Evolutionary conservation across 1,284 basidiomycete species (phyloP).

Genomic region (Leccinum insolens): DNA sequence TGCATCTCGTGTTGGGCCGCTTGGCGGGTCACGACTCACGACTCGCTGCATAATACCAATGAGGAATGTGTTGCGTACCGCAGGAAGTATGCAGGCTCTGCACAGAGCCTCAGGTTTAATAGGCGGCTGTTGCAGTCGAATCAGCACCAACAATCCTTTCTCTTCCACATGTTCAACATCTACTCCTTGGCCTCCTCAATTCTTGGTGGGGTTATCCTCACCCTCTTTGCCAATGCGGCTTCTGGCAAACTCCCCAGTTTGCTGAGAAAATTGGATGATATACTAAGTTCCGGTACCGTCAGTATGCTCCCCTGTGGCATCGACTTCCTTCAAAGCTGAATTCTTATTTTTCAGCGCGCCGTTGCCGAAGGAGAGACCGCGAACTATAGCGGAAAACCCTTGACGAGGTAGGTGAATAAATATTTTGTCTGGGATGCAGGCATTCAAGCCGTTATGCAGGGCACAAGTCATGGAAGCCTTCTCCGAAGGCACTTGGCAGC

Average conservation of each 20-base stretch:
- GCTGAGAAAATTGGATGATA: slow-evolving; percentile 6
- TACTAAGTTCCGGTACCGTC: slow-evolving; percentile 9
- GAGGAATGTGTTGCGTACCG: too few relatives aligned
- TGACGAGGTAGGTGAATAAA: too few relatives aligned
- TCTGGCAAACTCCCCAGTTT: slow-evolving; percentile 12
- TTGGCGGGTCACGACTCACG: slow-evolving; percentile 32
- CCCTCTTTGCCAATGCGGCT: slow-evolving; percentile 16
- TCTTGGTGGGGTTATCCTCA: slow-evolving; percentile 22
- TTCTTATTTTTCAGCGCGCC: too few relatives aligned
- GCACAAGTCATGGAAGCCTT: too few relatives aligned
- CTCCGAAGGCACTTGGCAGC: too few relatives aligned
- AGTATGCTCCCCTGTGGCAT: neutral
- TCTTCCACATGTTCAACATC: slow-evolving; percentile 17
- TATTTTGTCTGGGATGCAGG: too few relatives aligned
- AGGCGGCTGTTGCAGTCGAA: neutral
- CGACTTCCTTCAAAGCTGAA: too few relatives aligned
- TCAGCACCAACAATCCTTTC: neutral
- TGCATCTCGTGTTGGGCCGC: slow-evolving; percentile 49
- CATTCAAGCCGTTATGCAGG: too few relatives aligned
- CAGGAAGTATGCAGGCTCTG: neutral
- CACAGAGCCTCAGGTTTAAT: slow-evolving; percentile 9
- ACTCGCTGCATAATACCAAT: too few relatives aligned
- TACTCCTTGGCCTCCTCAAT: slow-evolving; percentile 12
- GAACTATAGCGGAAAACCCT: too few relatives aligned
- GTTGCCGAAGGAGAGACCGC: too few relatives aligned